phyloP scores from a whole-genome alignment of 2,329 filamentous ascomycete species.

The Ascochyta rabiei region DNA sequence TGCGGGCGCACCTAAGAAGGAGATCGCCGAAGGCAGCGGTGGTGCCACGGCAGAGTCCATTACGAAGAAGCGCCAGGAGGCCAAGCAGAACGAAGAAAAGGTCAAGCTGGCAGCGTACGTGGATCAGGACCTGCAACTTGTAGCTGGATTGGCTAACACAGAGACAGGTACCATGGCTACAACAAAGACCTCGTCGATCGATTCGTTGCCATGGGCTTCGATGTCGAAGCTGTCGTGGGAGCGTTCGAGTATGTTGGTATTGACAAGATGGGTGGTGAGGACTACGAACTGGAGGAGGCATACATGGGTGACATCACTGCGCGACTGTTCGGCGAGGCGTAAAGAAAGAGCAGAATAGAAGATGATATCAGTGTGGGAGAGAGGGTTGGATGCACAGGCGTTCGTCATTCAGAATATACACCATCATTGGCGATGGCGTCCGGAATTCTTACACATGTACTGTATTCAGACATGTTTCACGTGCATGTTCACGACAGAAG shows the following conservation, averaged over 20 bases:
- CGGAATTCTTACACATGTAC: slow-evolving; percentile 10
- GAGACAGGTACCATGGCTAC: slow-evolving; percentile 79
- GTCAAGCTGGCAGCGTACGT: slow-evolving; percentile 62
- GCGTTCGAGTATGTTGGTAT: slow-evolving; percentile 84
- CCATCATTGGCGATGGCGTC: slow-evolving; percentile 22
- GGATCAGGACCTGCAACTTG: no score
- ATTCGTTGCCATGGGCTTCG: slow-evolving; percentile 91
- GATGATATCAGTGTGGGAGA: background rate
- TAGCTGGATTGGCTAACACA: slow-evolving; percentile 33
- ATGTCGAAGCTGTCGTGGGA: slow-evolving; percentile 81
- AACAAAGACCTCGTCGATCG: slow-evolving; percentile 81
- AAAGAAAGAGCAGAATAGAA: background rate
- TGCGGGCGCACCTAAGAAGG: slow-evolving; percentile 73
- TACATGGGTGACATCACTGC: slow-evolving; percentile 92
- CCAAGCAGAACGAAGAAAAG: slow-evolving; percentile 64
- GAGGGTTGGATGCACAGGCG: slow-evolving; percentile 13
- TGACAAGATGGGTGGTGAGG: slow-evolving; percentile 74
- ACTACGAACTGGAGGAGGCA: slow-evolving; percentile 86
- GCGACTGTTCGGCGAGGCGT: slow-evolving; percentile 77
- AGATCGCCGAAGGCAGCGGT: slow-evolving; percentile 60
- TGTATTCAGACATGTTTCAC: slow-evolving; percentile 7
- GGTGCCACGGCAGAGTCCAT: slow-evolving; percentile 60
- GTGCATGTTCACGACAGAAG: background rate
- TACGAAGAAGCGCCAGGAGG: slow-evolving; percentile 59
- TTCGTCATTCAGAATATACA: slow-evolving; percentile 15